These are phyloP conservation scores for Aspergillus versicolor DNA, from an alignment of 2,329 filamentous ascomycete genomes.

Conservation along the genomic window DNA sequence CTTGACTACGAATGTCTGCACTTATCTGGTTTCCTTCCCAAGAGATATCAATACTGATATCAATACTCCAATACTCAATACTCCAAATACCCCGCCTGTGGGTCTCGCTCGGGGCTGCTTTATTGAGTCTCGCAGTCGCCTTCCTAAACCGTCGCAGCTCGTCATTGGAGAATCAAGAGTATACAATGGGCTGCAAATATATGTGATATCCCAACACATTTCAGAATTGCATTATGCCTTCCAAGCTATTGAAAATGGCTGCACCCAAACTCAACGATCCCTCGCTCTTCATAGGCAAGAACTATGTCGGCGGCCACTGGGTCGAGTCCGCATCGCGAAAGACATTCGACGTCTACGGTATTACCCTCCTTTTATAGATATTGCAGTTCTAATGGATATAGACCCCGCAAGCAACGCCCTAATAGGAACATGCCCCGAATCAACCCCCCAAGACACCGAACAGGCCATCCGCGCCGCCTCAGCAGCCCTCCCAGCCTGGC, in stretches of 20 bases:
- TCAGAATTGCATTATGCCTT: too few relatives aligned
- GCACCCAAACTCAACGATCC: neutral
- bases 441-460: conserved; percentile 70
- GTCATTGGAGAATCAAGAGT: too few relatives aligned
- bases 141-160: too few relatives aligned
- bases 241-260: neutral
- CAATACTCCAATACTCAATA: too few relatives aligned
- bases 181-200: too few relatives aligned
- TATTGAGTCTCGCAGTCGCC: too few relatives aligned
- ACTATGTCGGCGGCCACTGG: conserved; percentile 1
- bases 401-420: conserved; percentile 73
- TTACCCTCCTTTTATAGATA: fast-evolving
- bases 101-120: too few relatives aligned
- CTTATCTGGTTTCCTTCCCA: too few relatives aligned
- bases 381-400: neutral
- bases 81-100: too few relatives aligned
- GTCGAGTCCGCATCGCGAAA: neutral
- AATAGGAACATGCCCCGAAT: conserved; percentile 77
- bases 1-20: too few relatives aligned
- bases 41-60: too few relatives aligned
- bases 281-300: neutral
- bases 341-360: neutral
- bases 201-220: too few relatives aligned
- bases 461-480: conserved; percentile 75
- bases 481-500: conserved; percentile 61